Evolutionary conservation across 2,329 filamentous ascomycete species (phyloP), one percentile per base, ranked within the genome.

Genomic region (Cladophialophora carrionii): DNA sequence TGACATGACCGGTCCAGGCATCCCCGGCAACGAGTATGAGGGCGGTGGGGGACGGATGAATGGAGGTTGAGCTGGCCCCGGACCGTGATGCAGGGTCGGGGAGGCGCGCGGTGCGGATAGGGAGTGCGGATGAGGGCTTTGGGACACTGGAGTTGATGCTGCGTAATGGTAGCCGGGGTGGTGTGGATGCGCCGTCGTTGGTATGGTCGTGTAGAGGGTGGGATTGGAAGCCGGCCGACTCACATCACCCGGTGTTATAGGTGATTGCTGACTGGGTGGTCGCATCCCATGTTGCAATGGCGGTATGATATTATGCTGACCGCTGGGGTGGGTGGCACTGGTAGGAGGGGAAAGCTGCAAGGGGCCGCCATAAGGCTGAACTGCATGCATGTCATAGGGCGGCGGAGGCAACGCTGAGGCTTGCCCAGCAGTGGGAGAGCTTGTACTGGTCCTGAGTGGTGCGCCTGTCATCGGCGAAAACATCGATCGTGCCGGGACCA

Each of bases 1-100:
- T 17, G 90, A 89, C 81, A 94, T 87, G 31, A 94, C 87, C 0
- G 88, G 84, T 0, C 88, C 87, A 49, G 82, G 79, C 81, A 88
- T 84, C n/a, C 82, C 80, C 2, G 88, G 84, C 2, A 90, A 81
- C 3, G 83, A 83, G 71, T 88, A 85, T 6, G 79, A 81, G 9
- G 79, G 77, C 72, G 79, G 81, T 2, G 80, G 78, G 34, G 75
- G 81, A 72, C 79, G 79, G 32, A 73, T 73, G 62, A 73, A 76
- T 29, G 77, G 78, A 56, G 67, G 52, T 41, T 65, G 66, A 22
- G 61, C 29, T 48, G 64, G 64, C 26, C 65, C 62, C 8, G 57
- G 49, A 14, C 68, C 69, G 37, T 81, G 79, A 73, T 79, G 78
- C 61, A 83, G 81, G 24, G 85, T 85, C 4, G 87, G 84, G 3